A percentile compares a stretch with the other conserved stretches of the same genome.
These are phyloP conservation scores for Vanrija sp. DNA, from an alignment of 1,284 basidiomycete genomes.

Conservation along the genomic window DNA sequence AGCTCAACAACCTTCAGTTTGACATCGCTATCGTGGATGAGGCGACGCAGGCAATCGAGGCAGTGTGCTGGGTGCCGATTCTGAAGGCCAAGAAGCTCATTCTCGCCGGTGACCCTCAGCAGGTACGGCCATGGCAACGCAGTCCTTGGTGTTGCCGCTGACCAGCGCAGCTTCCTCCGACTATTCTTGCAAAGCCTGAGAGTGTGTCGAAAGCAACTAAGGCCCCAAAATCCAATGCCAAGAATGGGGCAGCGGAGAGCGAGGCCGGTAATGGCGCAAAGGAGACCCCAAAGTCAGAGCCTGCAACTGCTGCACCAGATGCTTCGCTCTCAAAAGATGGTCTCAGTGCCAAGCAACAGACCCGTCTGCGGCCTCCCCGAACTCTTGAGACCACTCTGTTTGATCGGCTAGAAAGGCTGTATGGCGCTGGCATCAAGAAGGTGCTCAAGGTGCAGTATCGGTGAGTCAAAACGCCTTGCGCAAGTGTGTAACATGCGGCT, in stretches of 20 bases:
- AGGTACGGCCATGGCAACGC: constrained; percentile 45
- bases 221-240: not conserved
- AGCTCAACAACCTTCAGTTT: constrained; percentile 70
- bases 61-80: constrained; percentile 94
- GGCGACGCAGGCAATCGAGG: constrained; percentile 93
- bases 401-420: constrained; percentile 81
- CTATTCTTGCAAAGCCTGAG: constrained; percentile 63
- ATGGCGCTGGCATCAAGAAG: constrained; percentile 75
- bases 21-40: constrained; percentile 95
- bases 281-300: no score
- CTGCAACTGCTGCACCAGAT: no score
- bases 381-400: constrained; percentile 87
- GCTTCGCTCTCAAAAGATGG: no score
- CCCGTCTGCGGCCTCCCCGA: constrained; percentile 59
- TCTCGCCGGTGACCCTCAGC: constrained; percentile 83
- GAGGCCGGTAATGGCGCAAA: not conserved
- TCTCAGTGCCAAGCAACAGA: not conserved
- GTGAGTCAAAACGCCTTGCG: no score
- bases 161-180: constrained; percentile 70
- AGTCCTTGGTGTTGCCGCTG: constrained; percentile 14
- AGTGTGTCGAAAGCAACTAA: constrained; percentile 14
- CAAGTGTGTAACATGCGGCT: no score
- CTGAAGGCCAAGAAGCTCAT: constrained; percentile 80
- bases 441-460: constrained; percentile 84
- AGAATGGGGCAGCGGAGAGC: not conserved